Percentiles rank a stretch among this genome's conserved stretches.
phyloP scores from a whole-genome alignment of 495 filamentous ascomycete species.

The Hyphodiscus hymeniophilus region DNA sequence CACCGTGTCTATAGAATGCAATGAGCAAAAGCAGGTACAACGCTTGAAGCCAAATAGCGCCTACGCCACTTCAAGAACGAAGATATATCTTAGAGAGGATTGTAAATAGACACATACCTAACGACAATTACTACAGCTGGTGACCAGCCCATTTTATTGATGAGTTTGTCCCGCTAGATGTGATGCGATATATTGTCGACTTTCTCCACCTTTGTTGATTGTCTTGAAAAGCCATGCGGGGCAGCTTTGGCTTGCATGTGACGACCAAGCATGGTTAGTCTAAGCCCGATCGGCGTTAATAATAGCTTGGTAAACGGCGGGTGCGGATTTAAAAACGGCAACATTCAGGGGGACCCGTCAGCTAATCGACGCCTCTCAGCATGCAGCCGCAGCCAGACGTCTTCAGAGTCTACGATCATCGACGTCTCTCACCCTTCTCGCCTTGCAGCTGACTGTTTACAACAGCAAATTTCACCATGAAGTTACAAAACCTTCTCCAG shows the following conservation, averaged over 20 bases:
- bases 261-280: neutral
- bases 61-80: neutral
- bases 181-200: neutral
- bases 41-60: neutral
- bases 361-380: too few relatives aligned
- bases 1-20: slow-evolving; percentile 67
- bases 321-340: too few relatives aligned
- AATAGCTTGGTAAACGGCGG: neutral
- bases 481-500: slow-evolving; percentile 12
- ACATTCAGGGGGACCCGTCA: too few relatives aligned
- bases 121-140: slow-evolving; percentile 72
- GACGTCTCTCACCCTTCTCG: neutral
- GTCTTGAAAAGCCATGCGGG: neutral
- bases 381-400: too few relatives aligned
- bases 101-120: slow-evolving; percentile 44
- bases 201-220: neutral
- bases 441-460: neutral
- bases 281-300: neutral
- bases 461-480: slow-evolving; percentile 11
- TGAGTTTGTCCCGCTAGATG: neutral
- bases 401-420: neutral
- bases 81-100: neutral
- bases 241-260: neutral
- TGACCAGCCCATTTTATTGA: slow-evolving; percentile 41
- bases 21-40: neutral